phyloP scores from a whole-genome alignment of 257 asterid genomes.

The Petunia secreta region DNA sequence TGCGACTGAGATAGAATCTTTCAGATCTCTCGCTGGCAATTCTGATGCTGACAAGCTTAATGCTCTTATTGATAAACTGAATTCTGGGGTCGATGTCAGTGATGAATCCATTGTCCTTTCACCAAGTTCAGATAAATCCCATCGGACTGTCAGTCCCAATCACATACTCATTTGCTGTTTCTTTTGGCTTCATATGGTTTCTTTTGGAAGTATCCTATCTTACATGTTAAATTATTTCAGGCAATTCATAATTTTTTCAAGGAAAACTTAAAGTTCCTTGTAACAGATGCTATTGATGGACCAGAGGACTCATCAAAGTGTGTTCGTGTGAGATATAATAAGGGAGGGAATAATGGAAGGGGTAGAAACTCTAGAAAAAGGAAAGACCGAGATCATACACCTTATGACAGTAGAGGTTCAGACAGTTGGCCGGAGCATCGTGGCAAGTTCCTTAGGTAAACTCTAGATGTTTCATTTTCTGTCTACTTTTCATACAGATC shows the following conservation, averaged over 20 bases:
- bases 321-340: constrained; percentile 77
- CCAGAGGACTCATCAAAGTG: constrained; percentile 78
- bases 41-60: constrained; percentile 65
- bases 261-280: constrained; percentile 81
- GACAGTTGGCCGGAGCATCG: constrained; percentile 77
- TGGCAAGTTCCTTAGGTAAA: constrained; percentile 90
- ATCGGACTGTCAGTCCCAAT: constrained; percentile 65
- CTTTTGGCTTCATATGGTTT: constrained; percentile 18
- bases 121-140: constrained; percentile 85
- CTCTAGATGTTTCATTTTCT: constrained; percentile 29
- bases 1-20: constrained; percentile 68
- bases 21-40: constrained; percentile 79
- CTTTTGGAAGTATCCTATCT: constrained; percentile 33
- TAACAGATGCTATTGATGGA: constrained; percentile 91
- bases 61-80: constrained; percentile 52
- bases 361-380: constrained; percentile 75
- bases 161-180: constrained; percentile 15
- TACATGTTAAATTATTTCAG: constrained; percentile 51
- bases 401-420: constrained; percentile 86
- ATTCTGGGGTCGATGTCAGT: constrained; percentile 46
- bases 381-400: constrained; percentile 70
- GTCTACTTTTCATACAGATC: background rate
- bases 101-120: constrained; percentile 64
- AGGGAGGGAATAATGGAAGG: constrained; percentile 55
- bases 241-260: constrained; percentile 92